These are phyloP conservation scores for Phyllosticta capitalensis DNA, from an alignment of 2,329 filamentous ascomycete species.

Conservation along the genomic window DNA sequence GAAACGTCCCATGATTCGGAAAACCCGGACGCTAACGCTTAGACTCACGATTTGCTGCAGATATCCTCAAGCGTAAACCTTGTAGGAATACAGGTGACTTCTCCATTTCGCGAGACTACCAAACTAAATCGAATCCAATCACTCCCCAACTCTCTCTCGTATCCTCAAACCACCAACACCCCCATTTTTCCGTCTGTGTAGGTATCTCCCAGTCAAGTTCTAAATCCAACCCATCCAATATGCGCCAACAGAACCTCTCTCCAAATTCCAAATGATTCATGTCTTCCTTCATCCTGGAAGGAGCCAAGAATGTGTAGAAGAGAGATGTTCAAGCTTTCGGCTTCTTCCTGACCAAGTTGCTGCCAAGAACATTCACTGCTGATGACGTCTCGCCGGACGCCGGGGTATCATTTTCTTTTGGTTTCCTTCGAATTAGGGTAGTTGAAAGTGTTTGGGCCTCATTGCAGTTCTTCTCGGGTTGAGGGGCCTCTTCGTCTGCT, in stretches of 20 bases:
- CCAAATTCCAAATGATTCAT: not conserved
- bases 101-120: not conserved
- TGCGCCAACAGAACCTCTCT: not conserved
- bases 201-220: not conserved
- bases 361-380: constrained; percentile 7
- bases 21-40: not conserved
- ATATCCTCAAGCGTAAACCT: not conserved
- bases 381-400: not conserved
- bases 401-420: constrained; percentile 1
- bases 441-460: constrained; percentile 2
- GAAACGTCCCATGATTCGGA: not conserved
- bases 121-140: not conserved
- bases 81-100: not conserved
- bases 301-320: not conserved
- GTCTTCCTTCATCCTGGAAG: not conserved
- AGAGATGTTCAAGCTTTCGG: constrained; percentile 14
- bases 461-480: not conserved
- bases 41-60: not conserved
- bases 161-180: not conserved
- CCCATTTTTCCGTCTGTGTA: not conserved
- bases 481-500: constrained; percentile 7
- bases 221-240: not conserved
- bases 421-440: constrained; percentile 2
- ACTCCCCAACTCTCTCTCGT: not conserved
- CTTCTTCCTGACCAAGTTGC: constrained; percentile 24